Percentiles rank a stretch among this genome's conserved stretches.
These are phyloP conservation scores for Dioscorea cayenensis DNA, from an alignment of 116 monocot species.

Conservation along the genomic window DNA sequence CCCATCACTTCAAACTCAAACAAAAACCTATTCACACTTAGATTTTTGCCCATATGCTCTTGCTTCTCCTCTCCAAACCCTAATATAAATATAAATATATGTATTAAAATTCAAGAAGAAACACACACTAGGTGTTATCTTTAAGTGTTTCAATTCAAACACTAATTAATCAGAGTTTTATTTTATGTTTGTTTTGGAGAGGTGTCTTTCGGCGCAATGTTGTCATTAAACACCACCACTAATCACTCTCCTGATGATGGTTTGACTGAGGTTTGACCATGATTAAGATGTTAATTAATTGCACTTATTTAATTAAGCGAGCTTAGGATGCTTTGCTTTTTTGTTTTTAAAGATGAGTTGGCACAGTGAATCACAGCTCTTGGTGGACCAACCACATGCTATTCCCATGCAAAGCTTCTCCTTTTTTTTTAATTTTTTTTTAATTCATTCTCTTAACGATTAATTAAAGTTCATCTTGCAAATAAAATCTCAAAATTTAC, in stretches of 20 bases:
- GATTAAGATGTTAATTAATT: constrained; percentile 4
- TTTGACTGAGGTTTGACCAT: constrained; percentile 9
- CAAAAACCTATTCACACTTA: background rate
- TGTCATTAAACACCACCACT: background rate
- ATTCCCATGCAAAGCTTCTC: background rate
- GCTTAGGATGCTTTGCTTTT: constrained; percentile 1
- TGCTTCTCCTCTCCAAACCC: background rate
- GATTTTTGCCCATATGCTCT: constrained; percentile 7
- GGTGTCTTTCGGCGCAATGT: constrained; percentile 9
- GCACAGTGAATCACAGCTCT: constrained; percentile 9
- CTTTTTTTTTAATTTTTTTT: background rate
- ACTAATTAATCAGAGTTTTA: background rate
- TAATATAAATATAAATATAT: background rate
- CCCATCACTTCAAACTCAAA: background rate
- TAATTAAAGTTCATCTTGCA: too few relatives aligned
- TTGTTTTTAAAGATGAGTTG: constrained; percentile 6
- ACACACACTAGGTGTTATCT: background rate
- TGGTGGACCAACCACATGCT: background rate
- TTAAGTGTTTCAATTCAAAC: background rate
- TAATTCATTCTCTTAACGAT: background rate
- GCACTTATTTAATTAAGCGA: background rate
- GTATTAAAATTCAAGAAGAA: constrained; percentile 4
- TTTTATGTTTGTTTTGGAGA: constrained; percentile 1
- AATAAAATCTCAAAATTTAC: too few relatives aligned
- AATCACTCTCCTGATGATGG: background rate